These are phyloP conservation scores for Chiua virens DNA, from an alignment of 768 basidiomycete genomes.

Conservation along the genomic window DNA sequence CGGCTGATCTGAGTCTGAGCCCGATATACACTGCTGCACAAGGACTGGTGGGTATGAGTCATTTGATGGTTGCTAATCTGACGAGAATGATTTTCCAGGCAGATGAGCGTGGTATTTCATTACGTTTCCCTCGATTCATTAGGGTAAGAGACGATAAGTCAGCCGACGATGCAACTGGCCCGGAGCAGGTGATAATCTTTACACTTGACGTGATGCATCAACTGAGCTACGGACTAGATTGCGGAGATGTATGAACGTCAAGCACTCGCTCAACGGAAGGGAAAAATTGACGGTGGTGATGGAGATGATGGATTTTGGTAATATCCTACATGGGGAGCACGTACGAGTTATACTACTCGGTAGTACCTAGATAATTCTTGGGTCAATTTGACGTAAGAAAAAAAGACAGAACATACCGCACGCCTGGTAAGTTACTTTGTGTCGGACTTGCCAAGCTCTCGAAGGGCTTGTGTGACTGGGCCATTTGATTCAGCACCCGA, in stretches of 20 bases:
- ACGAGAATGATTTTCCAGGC: constrained; percentile 42
- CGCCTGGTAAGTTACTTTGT: constrained; percentile 14
- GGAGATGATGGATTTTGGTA: constrained; percentile 82
- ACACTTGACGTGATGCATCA: not conserved
- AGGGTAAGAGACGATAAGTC: constrained; percentile 90
- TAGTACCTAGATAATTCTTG: constrained; percentile 5
- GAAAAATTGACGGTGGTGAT: constrained; percentile 62
- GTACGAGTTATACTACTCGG: constrained; percentile 15
- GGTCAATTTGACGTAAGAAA: not conserved
- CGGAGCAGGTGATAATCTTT: constrained; percentile 71
- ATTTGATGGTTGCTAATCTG: not conserved
- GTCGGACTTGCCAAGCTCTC: constrained; percentile 37
- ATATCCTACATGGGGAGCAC: constrained; percentile 18
- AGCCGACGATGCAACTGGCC: constrained; percentile 88
- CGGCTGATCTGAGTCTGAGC: constrained; percentile 94
- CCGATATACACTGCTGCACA: constrained; percentile 95
- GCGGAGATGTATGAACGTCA: constrained; percentile 95
- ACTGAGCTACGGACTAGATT: constrained; percentile 47
- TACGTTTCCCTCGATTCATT: constrained; percentile 95
- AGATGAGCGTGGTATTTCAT: constrained; percentile 89
- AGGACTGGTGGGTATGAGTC: constrained; percentile 62
- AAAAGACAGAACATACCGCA: constrained; percentile 2
- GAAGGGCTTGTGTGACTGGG: constrained; percentile 51
- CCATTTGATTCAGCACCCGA: constrained; percentile 34
- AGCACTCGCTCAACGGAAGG: constrained; percentile 73